Evolutionary conservation across 1,139 yeast species (phyloP).

Genomic region (Candida glucosophila): DNA sequence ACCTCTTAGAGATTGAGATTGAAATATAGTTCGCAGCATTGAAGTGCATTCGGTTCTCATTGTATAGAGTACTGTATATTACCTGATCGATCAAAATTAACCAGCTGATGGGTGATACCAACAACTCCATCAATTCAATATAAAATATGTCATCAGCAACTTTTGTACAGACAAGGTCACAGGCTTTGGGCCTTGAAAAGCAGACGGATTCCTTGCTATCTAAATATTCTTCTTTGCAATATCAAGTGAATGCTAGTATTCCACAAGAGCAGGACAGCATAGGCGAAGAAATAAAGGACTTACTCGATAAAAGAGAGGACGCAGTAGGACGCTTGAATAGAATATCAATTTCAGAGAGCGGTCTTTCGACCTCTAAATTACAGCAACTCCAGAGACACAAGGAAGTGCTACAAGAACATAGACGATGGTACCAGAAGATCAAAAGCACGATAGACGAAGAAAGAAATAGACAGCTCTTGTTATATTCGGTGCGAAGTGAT

Average conservation of each 20-base stretch:
- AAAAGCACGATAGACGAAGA: constrained; percentile 58
- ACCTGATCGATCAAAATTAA: no score
- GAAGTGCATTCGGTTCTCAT: no score
- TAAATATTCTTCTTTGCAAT: constrained; percentile 26
- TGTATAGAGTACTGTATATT: no score
- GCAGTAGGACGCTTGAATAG: constrained; percentile 26
- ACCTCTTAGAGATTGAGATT: no score
- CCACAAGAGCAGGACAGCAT: constrained; percentile 52
- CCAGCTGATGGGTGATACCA: no score
- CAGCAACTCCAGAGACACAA: constrained; percentile 81
- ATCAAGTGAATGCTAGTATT: constrained; percentile 13
- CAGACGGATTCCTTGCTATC: constrained; percentile 32
- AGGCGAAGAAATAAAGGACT: constrained; percentile 40
- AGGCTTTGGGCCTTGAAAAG: constrained; percentile 32
- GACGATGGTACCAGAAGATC: constrained; percentile 53
- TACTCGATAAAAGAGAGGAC: constrained; percentile 25
- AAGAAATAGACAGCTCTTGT: constrained; percentile 63
- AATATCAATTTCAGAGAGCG: constrained; percentile 47
- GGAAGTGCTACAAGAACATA: constrained; percentile 67
- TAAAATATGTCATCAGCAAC: constrained; percentile 29
- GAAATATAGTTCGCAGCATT: no score
- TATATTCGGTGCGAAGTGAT: constrained; percentile 71
- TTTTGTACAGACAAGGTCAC: constrained; percentile 31
- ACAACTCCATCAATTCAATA: no score
- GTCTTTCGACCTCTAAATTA: constrained; percentile 61